Evolutionary conservation across 2,329 filamentous ascomycete species (phyloP), one percentile per base, ranked within the genome.

Genomic region (Verticillium nubilum): DNA sequence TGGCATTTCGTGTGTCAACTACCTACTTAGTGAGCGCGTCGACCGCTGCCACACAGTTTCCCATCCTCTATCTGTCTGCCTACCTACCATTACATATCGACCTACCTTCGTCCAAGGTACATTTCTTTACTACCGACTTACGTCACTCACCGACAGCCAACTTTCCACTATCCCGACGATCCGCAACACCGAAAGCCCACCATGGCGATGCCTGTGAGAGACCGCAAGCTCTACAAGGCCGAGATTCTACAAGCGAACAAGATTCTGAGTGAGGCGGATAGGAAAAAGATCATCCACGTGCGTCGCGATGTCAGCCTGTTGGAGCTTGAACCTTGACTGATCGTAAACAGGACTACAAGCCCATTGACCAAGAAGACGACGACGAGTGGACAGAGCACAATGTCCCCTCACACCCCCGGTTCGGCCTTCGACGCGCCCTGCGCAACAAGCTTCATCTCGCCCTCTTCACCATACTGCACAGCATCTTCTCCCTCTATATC

Each of bases 401-500:
- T 56, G 65, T 69, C 15, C 67, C 68, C 29, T 64, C 67, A 28
- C 71, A 73, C 33, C 78, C 78, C 23, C 77, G 77, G 54, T 74
- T 87, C 19, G 85, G 86, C 25, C 70, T 90, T 61, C 83, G 86
- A 61, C 81, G 81, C 59, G 86, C 90, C 68, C 67, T 91, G 52
- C 79, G 78, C 62, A 78, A 76, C 58, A 84, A 88, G 69, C 73
- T 93, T 50, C 83, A 92, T 73, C 72, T 86, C 58, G 72, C 91
- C 47, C 72, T 91, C 61, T 92, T 89, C 73, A 81, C 83, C 61
- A 68, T 90, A 59, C 79, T 94, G 65, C 92, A 97, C 69, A 83
- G 89, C 63, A 72, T 97, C 65, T 98, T 97, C 76, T 94, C 91
- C 6, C 78, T 98, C 64, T 96, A 95, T 73, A 88, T 97, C 65